Evolutionary conservation across 2,329 filamentous ascomycete species (phyloP).

Genomic region (Epichloe scottii): DNA sequence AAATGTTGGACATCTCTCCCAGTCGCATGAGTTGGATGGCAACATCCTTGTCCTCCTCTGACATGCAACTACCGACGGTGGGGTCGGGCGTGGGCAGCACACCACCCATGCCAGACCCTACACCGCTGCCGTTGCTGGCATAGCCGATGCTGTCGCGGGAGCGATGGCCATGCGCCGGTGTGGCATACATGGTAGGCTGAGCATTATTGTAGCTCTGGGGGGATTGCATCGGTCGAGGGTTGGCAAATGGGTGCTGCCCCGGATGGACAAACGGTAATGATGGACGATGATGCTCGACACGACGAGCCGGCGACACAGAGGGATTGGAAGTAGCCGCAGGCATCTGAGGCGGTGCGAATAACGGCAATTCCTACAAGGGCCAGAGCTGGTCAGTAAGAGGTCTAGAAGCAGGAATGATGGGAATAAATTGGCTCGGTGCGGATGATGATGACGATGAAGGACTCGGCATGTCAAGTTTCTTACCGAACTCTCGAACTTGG

Average conservation of each 20-base stretch:
- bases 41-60: conserved; percentile 86
- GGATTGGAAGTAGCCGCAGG: conserved; percentile 91
- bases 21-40: conserved; percentile 94
- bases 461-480: conserved; percentile 24
- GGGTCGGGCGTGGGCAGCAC: conserved; percentile 86
- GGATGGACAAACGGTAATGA: conserved; percentile 64
- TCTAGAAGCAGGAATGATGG: background rate
- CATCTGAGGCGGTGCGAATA: conserved; percentile 91
- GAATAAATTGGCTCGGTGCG: too few relatives aligned
- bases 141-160: conserved; percentile 52
- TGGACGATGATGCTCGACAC: conserved; percentile 58
- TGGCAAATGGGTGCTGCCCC: conserved; percentile 68
- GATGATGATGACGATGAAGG: background rate
- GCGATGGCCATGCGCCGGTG: conserved; percentile 47
- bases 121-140: conserved; percentile 29
- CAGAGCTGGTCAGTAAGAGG: background rate
- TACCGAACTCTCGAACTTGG: conserved; percentile 95
- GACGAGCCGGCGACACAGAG: conserved; percentile 86
- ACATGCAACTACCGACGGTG: conserved; percentile 94
- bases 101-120: conserved; percentile 27
- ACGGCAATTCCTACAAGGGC: conserved; percentile 64
- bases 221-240: conserved; percentile 66
- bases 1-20: conserved; percentile 86
- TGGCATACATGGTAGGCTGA: conserved; percentile 47
- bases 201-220: conserved; percentile 58